These are phyloP conservation scores for Ganoderma resinaceum DNA, from an alignment of 1,284 basidiomycete species.

Conservation along the genomic window DNA sequence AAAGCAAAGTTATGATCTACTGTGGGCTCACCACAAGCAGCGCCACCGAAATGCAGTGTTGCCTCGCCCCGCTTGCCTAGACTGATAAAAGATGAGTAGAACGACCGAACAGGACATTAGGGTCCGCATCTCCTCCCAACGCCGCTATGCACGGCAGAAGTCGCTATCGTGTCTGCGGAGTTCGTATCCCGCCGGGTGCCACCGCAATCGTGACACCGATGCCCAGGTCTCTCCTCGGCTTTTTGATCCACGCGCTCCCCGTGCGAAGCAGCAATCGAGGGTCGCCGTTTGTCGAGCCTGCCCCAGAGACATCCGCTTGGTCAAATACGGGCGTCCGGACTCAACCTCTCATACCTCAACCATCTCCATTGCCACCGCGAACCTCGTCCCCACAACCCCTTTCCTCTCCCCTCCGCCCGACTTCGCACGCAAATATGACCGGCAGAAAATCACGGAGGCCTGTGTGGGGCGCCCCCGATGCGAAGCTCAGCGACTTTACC, in stretches of 20 bases:
- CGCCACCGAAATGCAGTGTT: not conserved
- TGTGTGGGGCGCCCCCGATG: not conserved
- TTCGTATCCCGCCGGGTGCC: not conserved
- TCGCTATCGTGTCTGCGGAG: not conserved
- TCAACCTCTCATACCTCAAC: not conserved
- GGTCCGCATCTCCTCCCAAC: not conserved
- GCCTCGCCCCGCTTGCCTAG: not conserved
- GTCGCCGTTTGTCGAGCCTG: not conserved
- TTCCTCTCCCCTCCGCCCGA: not conserved
- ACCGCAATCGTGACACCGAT: not conserved
- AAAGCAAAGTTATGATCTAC: too few species aligned
- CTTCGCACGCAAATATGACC: not conserved
- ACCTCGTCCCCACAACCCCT: not conserved
- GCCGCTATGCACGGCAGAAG: not conserved
- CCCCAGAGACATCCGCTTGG: not conserved
- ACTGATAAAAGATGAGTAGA: not conserved
- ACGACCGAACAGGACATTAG: not conserved
- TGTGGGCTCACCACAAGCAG: too few species aligned
- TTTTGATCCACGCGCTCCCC: not conserved
- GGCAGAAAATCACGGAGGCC: not conserved
- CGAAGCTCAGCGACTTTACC: not conserved
- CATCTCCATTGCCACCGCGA: not conserved
- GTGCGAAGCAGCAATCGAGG: not conserved
- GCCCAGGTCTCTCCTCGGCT: not conserved
- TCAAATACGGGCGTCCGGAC: not conserved